Evolutionary conservation across 2,329 filamentous ascomycete genomes (phyloP).

Genomic region (Fusarium pininemorale): DNA sequence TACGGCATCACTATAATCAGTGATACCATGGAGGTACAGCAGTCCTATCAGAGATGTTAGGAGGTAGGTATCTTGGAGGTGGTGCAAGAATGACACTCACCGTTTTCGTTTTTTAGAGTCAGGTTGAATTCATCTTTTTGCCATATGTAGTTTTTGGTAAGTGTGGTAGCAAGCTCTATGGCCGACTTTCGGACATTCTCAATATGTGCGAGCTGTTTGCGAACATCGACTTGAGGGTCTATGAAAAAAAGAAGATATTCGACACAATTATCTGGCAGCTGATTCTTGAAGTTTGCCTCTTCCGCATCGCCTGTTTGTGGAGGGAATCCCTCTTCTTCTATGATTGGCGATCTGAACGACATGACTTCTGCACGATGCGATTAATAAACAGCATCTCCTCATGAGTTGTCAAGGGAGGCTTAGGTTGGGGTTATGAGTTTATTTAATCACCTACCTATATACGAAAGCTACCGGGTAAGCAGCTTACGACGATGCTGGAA

Average conservation of each 20-base stretch:
- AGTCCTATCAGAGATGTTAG: constrained; percentile 51
- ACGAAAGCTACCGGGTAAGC: constrained; percentile 25
- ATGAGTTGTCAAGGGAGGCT: neutral
- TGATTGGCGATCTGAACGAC: constrained; percentile 8
- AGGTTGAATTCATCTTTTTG: constrained; percentile 85
- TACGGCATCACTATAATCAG: constrained; percentile 91
- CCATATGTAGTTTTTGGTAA: constrained; percentile 93
- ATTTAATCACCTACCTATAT: neutral
- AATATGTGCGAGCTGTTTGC: constrained; percentile 71
- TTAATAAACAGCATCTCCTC: neutral
- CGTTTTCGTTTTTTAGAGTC: constrained; percentile 66
- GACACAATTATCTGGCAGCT: constrained; percentile 81
- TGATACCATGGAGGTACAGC: constrained; percentile 76
- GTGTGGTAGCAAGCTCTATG: constrained; percentile 65
- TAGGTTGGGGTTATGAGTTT: neutral
- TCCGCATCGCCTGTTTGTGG: neutral
- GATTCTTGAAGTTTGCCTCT: constrained; percentile 13
- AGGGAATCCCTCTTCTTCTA: neutral
- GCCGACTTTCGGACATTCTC: constrained; percentile 77
- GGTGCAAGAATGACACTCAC: constrained; percentile 49
- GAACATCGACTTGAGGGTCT: constrained; percentile 61
- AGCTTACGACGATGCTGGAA: neutral
- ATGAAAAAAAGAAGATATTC: constrained; percentile 85
- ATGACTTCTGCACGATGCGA: neutral
- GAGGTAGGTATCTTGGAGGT: neutral